Conservation (phyloP, 768 basidiomycete genomes). For the Asterophora parasitica region DNA sequence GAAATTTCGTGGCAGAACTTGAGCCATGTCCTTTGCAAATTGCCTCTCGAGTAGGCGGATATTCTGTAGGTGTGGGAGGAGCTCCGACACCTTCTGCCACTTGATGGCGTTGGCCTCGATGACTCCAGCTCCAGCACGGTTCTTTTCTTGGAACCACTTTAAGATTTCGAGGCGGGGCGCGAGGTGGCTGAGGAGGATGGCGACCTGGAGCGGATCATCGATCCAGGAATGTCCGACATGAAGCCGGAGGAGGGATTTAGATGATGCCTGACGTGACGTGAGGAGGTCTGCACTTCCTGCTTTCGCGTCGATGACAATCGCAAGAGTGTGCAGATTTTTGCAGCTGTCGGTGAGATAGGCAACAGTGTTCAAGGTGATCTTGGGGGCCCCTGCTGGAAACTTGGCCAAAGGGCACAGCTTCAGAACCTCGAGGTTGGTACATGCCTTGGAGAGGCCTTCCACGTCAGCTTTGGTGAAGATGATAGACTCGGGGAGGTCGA, state of each 20-base stretch:
- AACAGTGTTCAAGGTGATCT: slow-evolving; percentile 60
- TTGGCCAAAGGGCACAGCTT: slow-evolving; percentile 64
- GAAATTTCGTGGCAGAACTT: slow-evolving; percentile 24
- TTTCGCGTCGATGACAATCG: slow-evolving; percentile 58
- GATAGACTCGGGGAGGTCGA: slow-evolving; percentile 76
- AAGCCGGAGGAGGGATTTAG: slow-evolving; percentile 62
- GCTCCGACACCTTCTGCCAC: slow-evolving; percentile 68
- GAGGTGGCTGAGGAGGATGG: slow-evolving; percentile 73
- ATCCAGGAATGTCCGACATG: slow-evolving; percentile 76
- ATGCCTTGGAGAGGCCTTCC: slow-evolving; percentile 50
- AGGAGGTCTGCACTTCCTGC: slow-evolving; percentile 42
- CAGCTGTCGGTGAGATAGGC: slow-evolving; percentile 55
- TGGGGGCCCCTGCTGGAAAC: slow-evolving; percentile 55
- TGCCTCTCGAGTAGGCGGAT: slow-evolving; percentile 60
- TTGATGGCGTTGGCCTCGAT: slow-evolving; percentile 60
- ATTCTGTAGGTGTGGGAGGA: slow-evolving; percentile 67
- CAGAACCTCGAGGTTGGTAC: slow-evolving; percentile 66
- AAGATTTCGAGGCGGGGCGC: slow-evolving; percentile 65
- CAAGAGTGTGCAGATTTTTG: slow-evolving; percentile 57
- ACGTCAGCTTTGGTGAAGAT: slow-evolving; percentile 62
- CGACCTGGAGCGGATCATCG: slow-evolving; percentile 60
- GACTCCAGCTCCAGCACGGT: slow-evolving; percentile 61
- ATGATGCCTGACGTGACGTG: slow-evolving; percentile 44
- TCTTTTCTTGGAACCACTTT: slow-evolving; percentile 78
- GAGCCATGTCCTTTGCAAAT: slow-evolving; percentile 24